Evolutionary conservation across 768 basidiomycete species (phyloP), one percentile per base, ranked within the genome.

Genomic region (Psilocybe azurescens): DNA sequence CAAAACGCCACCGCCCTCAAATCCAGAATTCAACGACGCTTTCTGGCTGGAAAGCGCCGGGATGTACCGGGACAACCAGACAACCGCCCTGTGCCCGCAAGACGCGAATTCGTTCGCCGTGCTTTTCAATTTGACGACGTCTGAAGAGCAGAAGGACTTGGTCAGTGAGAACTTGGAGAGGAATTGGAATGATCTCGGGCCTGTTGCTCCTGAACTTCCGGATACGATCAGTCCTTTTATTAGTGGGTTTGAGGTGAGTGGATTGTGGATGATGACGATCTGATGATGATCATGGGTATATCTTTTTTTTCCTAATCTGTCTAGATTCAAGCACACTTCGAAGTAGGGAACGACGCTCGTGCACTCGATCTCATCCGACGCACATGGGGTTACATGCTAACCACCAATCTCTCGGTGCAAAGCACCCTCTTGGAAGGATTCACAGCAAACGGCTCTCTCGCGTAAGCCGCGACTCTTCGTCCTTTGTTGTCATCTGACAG

Each of bases 151-250:
- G 64, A 78, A 75, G 8, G 64, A 60, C n/a, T 67, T 69, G 1
- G 72, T 87, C 6, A 86, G 85, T 62, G 70, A 76, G 8, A 84
- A 84, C 0, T 63, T 88, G 32, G 72, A 74, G 67, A 72, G 70
- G 61, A 84, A 85, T 65, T 88, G 86, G 86, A 83, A 82, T 60
- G 75, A 74, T 0, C 59, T 85, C 1, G 86, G 86, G 0, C 74
- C 84, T 1, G 77, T 87, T 2, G 77, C 83, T 6, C 86, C 85
- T 0, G 86, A 88, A 67, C 70, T 88, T 5, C 83, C 83, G 0
- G 84, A 85, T 62, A 87, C 84, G 1, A 84, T 88, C 50, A 82
- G 81, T 61, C 86, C 86, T 3, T 88, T 87, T 63, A 86, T 87
- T 10, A 75, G 80, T 54, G 83, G 85, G 5, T 81, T 86, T 54